Conservation (phyloP, 2,329 filamentous ascomycete genomes). For the Colletotrichum spaethianum region DNA sequence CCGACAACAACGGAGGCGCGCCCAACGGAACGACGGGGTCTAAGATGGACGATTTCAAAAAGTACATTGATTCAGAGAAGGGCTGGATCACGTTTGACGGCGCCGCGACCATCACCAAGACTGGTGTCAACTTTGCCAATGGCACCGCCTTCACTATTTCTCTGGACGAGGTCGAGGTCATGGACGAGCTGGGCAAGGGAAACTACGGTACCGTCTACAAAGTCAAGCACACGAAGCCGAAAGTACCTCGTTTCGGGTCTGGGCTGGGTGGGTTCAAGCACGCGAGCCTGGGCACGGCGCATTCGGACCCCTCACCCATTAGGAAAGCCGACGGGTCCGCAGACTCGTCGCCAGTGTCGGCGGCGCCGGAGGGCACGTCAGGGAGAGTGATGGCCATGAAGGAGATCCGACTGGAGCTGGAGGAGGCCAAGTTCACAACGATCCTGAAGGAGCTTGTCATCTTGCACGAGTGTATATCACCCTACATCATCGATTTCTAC, state of each 20-base stretch:
- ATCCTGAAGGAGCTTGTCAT: constrained; percentile 99
- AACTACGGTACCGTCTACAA: constrained; percentile 99
- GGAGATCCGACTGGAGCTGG: constrained; percentile 93
- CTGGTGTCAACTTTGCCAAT: constrained; percentile 92
- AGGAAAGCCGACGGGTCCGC: constrained; percentile 48
- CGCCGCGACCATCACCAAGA: constrained; percentile 89
- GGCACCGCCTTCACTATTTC: constrained; percentile 94
- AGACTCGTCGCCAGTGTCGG: constrained; percentile 46
- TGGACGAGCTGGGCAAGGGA: constrained; percentile 95
- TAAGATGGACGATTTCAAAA: constrained; percentile 73
- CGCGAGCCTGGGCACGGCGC: constrained; percentile 53
- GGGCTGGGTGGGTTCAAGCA: constrained; percentile 67
- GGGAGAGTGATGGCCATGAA: constrained; percentile 99
- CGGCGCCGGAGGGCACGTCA: constrained; percentile 62
- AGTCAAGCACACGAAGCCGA: constrained; percentile 84
- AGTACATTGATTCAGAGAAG: constrained; percentile 92
- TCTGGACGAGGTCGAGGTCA: constrained; percentile 91
- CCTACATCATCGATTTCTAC: constrained; percentile 99
- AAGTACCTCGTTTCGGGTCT: constrained; percentile 70
- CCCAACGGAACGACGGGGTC: constrained; percentile 58
- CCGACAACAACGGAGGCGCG: constrained; percentile 43
- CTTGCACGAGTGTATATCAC: constrained; percentile 92
- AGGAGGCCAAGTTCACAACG: constrained; percentile 95
- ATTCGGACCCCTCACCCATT: constrained; percentile 53
- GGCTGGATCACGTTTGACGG: constrained; percentile 94